Evolutionary conservation across 1,284 basidiomycete species (phyloP), one percentile per base, ranked within the genome.

Genomic region (Coniferiporia sulphurascens): DNA sequence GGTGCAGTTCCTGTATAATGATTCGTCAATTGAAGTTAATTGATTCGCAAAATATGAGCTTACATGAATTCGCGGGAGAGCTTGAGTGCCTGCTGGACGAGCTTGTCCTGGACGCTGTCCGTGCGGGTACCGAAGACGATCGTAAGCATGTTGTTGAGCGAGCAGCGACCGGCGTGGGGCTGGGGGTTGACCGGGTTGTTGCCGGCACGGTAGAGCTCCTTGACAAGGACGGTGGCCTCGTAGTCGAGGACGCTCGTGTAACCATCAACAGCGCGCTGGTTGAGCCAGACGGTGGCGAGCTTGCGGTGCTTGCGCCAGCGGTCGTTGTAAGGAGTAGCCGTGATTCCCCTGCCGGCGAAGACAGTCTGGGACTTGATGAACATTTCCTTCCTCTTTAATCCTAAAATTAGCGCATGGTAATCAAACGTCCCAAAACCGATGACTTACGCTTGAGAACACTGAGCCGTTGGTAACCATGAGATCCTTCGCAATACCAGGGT

Each of bases 331-430:
- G 66, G 67, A 8, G 74, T 70, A n/a, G 73, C 74, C 0, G 77
- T 78, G 19, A 79, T 74, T 9, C 70, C 78, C 4, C 76, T 70
- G 8, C 73, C 70, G 15, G 60, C 62, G 49, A 78, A 70, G 60
- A 78, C 74, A 22, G 71, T 73, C 58, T 76, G 70, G 21, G 68
- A 72, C 65, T 79, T 78, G 62, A 79, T 71, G 65, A 74, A 78
- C 62, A 72, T 73, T 15, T 71, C 65, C 63, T 75, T 74, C 5
- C 77, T 69, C 56, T 58, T 15, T 38, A 7, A 3, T 41, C 19
- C 21, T 15, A 41, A 27, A 9, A 32, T 22, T 27, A 50, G 48
- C 32, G 4, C 1, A 27, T 22, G 9, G 21, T 7, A 13, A 27
- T 15, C n/a, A 4, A 8, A 3, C 15, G 6, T 32, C 32, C 27